These are phyloP conservation scores for Fraxinus greggii DNA, from an alignment of 305 asterid species.

Conservation along the genomic window DNA sequence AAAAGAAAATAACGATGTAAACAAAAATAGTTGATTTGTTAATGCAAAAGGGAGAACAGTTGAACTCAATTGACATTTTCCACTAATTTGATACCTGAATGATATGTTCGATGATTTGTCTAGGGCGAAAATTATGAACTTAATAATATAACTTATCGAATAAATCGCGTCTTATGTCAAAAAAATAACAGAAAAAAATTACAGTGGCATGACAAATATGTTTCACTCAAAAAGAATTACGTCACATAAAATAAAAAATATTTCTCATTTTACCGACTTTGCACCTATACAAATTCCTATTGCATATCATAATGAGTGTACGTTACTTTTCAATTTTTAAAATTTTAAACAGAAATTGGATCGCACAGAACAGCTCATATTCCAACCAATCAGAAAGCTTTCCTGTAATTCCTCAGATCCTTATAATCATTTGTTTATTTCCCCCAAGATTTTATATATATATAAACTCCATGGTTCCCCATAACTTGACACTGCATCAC, in stretches of 20 bases:
- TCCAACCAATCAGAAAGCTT: slow-evolving; percentile 43
- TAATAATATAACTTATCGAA: background rate
- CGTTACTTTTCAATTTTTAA: slow-evolving; percentile 51
- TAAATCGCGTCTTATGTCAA: background rate
- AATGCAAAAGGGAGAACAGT: no score
- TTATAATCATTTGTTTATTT: background rate
- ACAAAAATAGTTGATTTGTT: no score
- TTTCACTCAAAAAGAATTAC: background rate
- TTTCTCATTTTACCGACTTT: background rate
- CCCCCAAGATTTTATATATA: background rate
- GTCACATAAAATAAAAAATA: background rate
- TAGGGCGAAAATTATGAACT: no score
- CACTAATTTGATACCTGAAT: background rate
- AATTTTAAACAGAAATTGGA: slow-evolving; percentile 34
- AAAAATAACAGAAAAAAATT: background rate
- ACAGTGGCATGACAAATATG: background rate
- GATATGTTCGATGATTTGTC: background rate
- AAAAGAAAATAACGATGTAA: no score
- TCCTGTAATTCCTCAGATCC: slow-evolving; percentile 1
- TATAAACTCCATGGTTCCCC: background rate
- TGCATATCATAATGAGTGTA: slow-evolving; percentile 32
- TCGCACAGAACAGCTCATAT: slow-evolving; percentile 49
- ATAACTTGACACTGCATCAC: background rate
- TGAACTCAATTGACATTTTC: no score
- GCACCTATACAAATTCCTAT: background rate